phyloP scores from a whole-genome alignment of 352 stramenopile species.

The Phytophthora sp. region DNA sequence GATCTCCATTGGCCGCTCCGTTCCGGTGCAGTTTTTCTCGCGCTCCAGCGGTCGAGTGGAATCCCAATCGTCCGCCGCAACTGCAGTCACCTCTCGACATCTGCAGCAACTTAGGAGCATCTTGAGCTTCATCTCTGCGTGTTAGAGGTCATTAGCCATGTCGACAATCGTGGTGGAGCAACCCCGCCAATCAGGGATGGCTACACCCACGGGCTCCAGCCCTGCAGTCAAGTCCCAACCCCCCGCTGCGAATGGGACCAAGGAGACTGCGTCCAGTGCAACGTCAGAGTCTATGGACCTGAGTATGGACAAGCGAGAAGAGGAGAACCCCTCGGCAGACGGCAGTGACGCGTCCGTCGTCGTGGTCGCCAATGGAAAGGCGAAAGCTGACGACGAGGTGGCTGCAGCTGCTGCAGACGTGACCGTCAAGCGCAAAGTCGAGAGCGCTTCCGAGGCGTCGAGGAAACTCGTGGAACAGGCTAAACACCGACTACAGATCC shows the following conservation, averaged over 20 bases:
- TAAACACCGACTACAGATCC: conserved; percentile 57
- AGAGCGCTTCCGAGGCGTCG: conserved; percentile 36
- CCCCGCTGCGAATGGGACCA: conserved; percentile 16
- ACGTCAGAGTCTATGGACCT: conserved; percentile 24
- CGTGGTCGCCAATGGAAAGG: conserved; percentile 22
- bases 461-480: conserved; percentile 41
- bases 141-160: conserved; percentile 18
- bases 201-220: conserved; percentile 15
- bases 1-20: conserved; percentile 15
- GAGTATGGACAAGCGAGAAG: conserved; percentile 20
- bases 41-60: conserved; percentile 10
- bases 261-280: conserved; percentile 5
- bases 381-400: neutral
- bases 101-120: conserved; percentile 3
- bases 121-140: neutral
- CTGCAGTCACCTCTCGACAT: conserved; percentile 1
- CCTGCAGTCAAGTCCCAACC: conserved; percentile 17
- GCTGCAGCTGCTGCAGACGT: neutral
- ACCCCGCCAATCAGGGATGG: conserved; percentile 36
- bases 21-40: conserved; percentile 21
- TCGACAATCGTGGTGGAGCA: conserved; percentile 39
- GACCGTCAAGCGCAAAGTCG: conserved; percentile 12
- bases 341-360: neutral
- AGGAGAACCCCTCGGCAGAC: conserved; percentile 1
- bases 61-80: conserved; percentile 19